Evolutionary conservation across 805 yeast genomes (phyloP).

Genomic region (Candida saitoana): DNA sequence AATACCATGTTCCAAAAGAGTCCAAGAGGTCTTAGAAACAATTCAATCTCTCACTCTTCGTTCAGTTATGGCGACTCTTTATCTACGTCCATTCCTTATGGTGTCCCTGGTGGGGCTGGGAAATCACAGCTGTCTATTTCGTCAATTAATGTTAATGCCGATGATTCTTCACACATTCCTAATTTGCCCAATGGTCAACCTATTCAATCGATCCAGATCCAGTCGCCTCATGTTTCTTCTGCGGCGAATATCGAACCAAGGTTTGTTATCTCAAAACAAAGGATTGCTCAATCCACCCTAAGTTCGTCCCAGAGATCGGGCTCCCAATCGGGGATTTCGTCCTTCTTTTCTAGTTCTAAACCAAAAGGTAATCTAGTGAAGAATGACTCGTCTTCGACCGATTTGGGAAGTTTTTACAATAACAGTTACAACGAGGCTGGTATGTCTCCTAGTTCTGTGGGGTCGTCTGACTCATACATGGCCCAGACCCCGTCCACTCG

Average conservation of each 20-base stretch:
- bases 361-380: conserved; percentile 34
- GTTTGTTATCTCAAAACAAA: conserved; percentile 77
- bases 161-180: conserved; percentile 35
- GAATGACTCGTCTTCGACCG: conserved; percentile 35
- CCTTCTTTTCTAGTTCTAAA: conserved; percentile 46
- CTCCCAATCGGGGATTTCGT: conserved; percentile 47
- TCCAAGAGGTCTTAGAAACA: conserved; percentile 40
- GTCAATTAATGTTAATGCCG: conserved; percentile 4
- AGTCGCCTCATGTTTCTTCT: conserved; percentile 60
- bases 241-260: conserved; percentile 72
- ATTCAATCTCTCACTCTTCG: conserved; percentile 38
- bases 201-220: conserved; percentile 59
- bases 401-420: conserved; percentile 39
- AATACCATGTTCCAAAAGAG: conserved; percentile 12
- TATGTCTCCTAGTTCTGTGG: conserved; percentile 30
- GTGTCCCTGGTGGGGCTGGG: conserved; percentile 61
- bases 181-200: conserved; percentile 54
- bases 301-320: conserved; percentile 33
- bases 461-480: conserved; percentile 33
- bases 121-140: conserved; percentile 8
- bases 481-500: conserved; percentile 40
- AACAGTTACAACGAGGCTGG: conserved; percentile 29
- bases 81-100: conserved; percentile 62
- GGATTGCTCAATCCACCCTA: conserved; percentile 48
- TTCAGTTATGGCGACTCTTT: conserved; percentile 41